Percentiles rank a stretch among this genome's conserved stretches.
Conservation (phyloP, 176 grass and related monocot genomes). For the Miscanthus lutarioriparius region DNA sequence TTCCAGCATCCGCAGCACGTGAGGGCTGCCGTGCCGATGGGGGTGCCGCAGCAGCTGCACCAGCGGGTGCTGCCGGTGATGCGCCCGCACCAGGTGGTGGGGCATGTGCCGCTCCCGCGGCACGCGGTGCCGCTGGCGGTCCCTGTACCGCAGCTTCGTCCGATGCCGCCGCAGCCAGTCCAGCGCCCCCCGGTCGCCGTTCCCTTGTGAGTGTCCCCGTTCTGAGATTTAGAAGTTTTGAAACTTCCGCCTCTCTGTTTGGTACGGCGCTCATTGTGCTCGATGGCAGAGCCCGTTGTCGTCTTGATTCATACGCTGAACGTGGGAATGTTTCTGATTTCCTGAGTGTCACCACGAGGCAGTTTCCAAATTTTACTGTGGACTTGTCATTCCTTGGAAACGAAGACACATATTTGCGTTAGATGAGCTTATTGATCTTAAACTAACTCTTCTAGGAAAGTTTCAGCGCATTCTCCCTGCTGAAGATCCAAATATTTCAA, state of each 20-base stretch:
- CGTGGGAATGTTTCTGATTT: constrained; percentile 9
- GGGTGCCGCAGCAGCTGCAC: constrained; percentile 50
- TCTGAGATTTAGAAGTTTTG: constrained; percentile 31
- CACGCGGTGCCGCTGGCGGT: constrained; percentile 29
- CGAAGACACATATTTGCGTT: not conserved
- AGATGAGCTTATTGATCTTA: constrained; percentile 15
- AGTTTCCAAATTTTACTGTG: constrained; percentile 12
- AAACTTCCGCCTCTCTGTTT: constrained; percentile 14
- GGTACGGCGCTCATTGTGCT: not conserved
- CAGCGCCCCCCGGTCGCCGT: constrained; percentile 45
- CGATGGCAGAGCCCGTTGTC: constrained; percentile 3
- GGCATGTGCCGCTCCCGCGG: constrained; percentile 32
- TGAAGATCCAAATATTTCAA: not conserved
- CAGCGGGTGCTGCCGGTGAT: constrained; percentile 36
- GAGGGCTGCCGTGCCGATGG: constrained; percentile 30
- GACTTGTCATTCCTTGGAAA: constrained; percentile 5
- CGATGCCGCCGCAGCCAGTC: constrained; percentile 27
- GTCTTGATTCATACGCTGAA: constrained; percentile 10
- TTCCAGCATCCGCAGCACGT: constrained; percentile 45
- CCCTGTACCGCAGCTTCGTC: constrained; percentile 40
- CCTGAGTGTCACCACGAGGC: not conserved
- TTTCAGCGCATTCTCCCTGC: not conserved
- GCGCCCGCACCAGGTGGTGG: constrained; percentile 39
- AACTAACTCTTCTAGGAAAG: not conserved
- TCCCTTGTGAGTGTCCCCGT: constrained; percentile 46